Base-by-base conservation (phyloP, 768 basidiomycete genomes). In the Sporobolomyces roseus region DNA sequence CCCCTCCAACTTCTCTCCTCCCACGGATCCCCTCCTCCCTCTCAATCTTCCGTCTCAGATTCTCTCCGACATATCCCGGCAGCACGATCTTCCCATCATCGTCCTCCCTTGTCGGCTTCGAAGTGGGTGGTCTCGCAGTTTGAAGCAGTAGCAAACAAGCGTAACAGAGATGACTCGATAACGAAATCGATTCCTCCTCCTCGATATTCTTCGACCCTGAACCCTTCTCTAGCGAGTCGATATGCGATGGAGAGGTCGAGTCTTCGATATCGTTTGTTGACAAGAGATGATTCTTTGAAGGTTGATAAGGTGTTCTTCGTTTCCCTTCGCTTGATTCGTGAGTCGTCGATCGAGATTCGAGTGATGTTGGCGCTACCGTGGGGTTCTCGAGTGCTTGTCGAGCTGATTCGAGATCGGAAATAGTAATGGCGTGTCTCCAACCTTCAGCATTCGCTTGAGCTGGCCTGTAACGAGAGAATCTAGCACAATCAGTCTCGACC, bases 341-440 rank as follows among this genome's bases (percentile, higher is more conserved):
- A 2, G 27, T 8, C 5, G 41, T 48, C 2, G 23, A 14, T 14
- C 23, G 12, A 13, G 21, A 14, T n/a, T 48, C 35, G 30, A 29
- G 46, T 29, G 55, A 21, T 25, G 46, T 49, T 2, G 56, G 38
- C n/a, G n/a, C n/a, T n/a, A 38, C 8, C 2, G 38, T 41, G 27
- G 56, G 41, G 10, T 56, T 6, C 1, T 41, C 53, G 25, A 62
- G 48, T n/a, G 33, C 55, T 17, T 43, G 41, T 4, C 33, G 51
- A 1, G 62, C 67, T 19, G 41, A 35, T 2, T 12, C 8, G 4
- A 65, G 36, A 21, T 68, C 63, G 2, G 66, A 63, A 43, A 72
- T 65, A 23, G 71, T 68, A 46, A 72, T 68, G 7, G 71, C 54
- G 14, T 21, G 32, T 23, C 63, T 64, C 71, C 71, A 72, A n/a